Evolutionary conservation across 148 eudicot species (phyloP).

Genomic region (Fagopyrum esculentum): DNA sequence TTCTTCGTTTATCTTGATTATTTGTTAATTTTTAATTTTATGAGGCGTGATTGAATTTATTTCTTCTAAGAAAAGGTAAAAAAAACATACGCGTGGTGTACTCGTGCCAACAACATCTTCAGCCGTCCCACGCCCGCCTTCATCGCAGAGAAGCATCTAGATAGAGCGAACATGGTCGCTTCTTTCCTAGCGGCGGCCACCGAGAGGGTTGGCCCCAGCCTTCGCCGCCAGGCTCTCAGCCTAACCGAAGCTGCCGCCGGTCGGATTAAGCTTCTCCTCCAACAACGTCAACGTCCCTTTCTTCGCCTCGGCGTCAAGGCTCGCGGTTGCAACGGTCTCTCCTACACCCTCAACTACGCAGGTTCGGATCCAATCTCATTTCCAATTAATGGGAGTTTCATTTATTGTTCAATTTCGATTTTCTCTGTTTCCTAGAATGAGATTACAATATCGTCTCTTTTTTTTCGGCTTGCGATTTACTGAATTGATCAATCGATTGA

Average conservation of each 20-base stretch:
- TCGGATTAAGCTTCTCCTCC: constrained; percentile 55
- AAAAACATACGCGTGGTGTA: no score
- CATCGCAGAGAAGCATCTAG: neutral
- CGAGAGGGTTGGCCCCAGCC: constrained; percentile 28
- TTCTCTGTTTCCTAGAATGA: neutral
- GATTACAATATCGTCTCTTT: neutral
- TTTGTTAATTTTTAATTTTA: no score
- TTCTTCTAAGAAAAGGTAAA: no score
- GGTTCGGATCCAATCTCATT: constrained; percentile 20
- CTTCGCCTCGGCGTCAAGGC: constrained; percentile 80
- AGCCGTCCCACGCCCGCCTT: neutral
- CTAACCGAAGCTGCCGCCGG: constrained; percentile 67
- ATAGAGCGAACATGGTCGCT: constrained; percentile 15
- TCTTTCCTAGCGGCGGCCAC: constrained; percentile 34
- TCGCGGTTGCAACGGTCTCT: constrained; percentile 83
- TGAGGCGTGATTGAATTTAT: no score
- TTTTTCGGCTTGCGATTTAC: neutral
- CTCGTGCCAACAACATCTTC: neutral
- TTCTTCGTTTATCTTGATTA: no score
- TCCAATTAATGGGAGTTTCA: neutral
- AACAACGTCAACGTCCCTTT: constrained; percentile 46
- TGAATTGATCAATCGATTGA: neutral
- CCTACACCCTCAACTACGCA: constrained; percentile 67
- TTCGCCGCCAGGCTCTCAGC: constrained; percentile 51
- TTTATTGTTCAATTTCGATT: neutral